Conservation (phyloP, 768 basidiomycete species). For the Termitomyces heimii region DNA sequence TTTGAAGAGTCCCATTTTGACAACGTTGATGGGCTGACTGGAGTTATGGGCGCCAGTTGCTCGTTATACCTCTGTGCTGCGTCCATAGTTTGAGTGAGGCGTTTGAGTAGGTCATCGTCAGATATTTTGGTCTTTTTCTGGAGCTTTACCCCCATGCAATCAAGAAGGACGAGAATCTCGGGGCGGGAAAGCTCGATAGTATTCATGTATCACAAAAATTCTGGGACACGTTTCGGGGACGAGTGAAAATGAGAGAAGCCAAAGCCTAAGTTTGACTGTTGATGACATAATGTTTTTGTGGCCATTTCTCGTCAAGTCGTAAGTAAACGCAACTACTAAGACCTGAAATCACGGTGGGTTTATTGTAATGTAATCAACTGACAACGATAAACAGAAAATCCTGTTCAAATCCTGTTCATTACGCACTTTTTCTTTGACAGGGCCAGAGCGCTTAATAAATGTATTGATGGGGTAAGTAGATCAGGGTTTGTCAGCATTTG, state of each 20-base stretch:
- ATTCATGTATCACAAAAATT: constrained; percentile 8
- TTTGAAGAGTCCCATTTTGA: constrained; percentile 13
- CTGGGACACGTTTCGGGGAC: not conserved
- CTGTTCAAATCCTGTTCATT: too few species aligned
- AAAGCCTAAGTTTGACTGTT: not conserved
- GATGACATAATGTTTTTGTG: not conserved
- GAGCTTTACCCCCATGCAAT: constrained; percentile 21
- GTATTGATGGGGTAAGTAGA: not conserved
- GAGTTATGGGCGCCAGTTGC: constrained; percentile 10
- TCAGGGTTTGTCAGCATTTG: not conserved
- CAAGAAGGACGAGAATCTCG: constrained; percentile 14
- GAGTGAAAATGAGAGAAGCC: not conserved
- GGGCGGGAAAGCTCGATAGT: constrained; percentile 5
- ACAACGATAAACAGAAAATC: too few species aligned
- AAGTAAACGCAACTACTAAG: too few species aligned
- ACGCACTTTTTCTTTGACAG: not conserved
- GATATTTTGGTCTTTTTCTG: constrained; percentile 23
- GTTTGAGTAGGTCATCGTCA: constrained; percentile 16
- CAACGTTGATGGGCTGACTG: constrained; percentile 8
- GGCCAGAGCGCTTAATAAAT: not conserved
- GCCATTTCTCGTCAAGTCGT: too few species aligned
- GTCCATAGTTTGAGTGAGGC: constrained; percentile 18
- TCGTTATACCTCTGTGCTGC: constrained; percentile 19
- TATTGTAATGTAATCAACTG: too few species aligned
- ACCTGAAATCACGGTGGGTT: too few species aligned